Percentiles rank a stretch among this genome's conserved stretches.
Conservation (phyloP, 2,329 filamentous ascomycete species). For the Colletotrichum falcatum region DNA sequence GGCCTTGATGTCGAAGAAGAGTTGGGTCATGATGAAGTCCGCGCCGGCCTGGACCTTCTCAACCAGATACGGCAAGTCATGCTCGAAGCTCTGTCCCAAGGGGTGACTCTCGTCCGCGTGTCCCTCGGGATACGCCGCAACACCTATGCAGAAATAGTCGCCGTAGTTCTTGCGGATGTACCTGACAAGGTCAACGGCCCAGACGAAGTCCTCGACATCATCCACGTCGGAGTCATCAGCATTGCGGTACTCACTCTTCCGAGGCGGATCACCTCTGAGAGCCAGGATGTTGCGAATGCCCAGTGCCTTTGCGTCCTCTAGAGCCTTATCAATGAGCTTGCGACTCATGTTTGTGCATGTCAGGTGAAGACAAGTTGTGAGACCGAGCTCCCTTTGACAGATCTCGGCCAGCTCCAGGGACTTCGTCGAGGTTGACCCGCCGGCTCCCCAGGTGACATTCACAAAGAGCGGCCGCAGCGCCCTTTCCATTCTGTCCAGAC, state of each 20-base stretch:
- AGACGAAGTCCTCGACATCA: slow-evolving; percentile 83
- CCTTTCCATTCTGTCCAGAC: slow-evolving; percentile 93
- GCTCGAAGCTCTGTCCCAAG: slow-evolving; percentile 73
- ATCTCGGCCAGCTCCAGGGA: slow-evolving; percentile 95
- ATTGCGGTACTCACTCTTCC: slow-evolving; percentile 87
- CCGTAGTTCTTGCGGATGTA: slow-evolving; percentile 90
- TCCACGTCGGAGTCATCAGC: slow-evolving; percentile 69
- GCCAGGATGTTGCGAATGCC: slow-evolving; percentile 96
- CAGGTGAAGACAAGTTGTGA: slow-evolving; percentile 95
- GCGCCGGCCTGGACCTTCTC: slow-evolving; percentile 93
- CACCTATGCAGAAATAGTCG: slow-evolving; percentile 96
- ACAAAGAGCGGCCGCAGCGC: slow-evolving; percentile 93
- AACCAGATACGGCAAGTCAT: slow-evolving; percentile 88
- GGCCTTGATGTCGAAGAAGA: slow-evolving; percentile 91
- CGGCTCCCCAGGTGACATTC: slow-evolving; percentile 97
- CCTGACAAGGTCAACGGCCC: slow-evolving; percentile 87
- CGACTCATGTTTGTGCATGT: slow-evolving; percentile 99
- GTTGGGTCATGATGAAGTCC: slow-evolving; percentile 98
- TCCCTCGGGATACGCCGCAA: slow-evolving; percentile 94
- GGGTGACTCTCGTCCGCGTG: slow-evolving; percentile 93
- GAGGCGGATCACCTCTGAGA: slow-evolving; percentile 88
- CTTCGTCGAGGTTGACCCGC: slow-evolving; percentile 90
- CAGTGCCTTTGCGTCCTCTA: slow-evolving; percentile 90
- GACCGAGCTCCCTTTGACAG: slow-evolving; percentile 89
- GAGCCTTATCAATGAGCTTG: slow-evolving; percentile 84